Conservation (phyloP, 1,284 basidiomycete species). For the Boletus mariae region DNA sequence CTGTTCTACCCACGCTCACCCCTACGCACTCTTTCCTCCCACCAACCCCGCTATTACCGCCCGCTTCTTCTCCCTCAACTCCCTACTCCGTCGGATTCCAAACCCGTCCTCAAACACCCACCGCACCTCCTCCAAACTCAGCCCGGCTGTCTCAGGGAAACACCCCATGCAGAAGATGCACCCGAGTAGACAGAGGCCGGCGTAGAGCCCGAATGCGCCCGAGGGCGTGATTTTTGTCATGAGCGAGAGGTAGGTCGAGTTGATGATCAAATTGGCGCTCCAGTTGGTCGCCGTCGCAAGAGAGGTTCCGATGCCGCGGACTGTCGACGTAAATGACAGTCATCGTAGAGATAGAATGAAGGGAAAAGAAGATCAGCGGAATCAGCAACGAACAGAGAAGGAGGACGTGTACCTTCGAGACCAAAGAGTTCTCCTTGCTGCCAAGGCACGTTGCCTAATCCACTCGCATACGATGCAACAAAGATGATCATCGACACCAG, state of each 20-base stretch:
- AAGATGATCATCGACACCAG: conserved; percentile 78
- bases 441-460: conserved; percentile 79
- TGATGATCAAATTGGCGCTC: conserved; percentile 77
- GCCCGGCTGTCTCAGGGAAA: conserved; percentile 76
- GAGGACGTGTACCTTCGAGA: conserved; percentile 52
- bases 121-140: conserved; percentile 75
- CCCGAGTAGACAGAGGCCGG: conserved; percentile 67
- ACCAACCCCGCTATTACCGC: conserved; percentile 6
- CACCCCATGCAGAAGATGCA: conserved; percentile 66
- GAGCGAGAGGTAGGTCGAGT: conserved; percentile 75
- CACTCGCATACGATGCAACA: conserved; percentile 79
- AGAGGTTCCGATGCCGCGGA: conserved; percentile 78
- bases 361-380: background rate
- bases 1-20: background rate
- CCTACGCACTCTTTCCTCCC: background rate
- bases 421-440: conserved; percentile 83
- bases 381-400: background rate
- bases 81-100: conserved; percentile 52
- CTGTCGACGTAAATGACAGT: conserved; percentile 31
- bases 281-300: conserved; percentile 81
- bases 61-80: conserved; percentile 25
- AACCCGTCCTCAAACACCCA: conserved; percentile 57
- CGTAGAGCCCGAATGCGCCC: conserved; percentile 80
- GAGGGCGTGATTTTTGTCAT: conserved; percentile 75
- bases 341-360: too few relatives aligned